Conservation (phyloP, 78 protist genomes). For the Emiliania huxleyi region DNA sequence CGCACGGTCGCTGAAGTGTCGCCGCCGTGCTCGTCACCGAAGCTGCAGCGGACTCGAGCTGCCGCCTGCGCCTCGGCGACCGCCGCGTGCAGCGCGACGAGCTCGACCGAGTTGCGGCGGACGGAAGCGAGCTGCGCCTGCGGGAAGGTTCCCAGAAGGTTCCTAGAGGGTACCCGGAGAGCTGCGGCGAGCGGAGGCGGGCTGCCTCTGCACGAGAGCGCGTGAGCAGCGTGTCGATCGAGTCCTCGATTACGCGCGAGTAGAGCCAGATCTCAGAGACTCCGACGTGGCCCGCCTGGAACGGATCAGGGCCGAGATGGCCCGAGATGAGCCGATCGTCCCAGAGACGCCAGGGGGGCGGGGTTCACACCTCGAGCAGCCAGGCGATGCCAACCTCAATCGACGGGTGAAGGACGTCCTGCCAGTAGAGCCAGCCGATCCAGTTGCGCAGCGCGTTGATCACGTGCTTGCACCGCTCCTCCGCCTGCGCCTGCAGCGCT, state of each 20-base stretch:
- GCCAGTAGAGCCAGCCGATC: conserved; percentile 30
- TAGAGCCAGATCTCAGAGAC: neutral
- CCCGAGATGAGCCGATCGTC: neutral
- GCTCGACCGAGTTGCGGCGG: too few relatives aligned
- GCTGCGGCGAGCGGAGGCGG: too few relatives aligned
- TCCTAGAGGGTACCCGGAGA: too few relatives aligned
- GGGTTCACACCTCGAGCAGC: neutral
- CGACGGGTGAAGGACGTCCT: neutral
- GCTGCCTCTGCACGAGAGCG: conserved; percentile 4
- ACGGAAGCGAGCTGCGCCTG: too few relatives aligned
- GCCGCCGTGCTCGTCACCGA: too few relatives aligned
- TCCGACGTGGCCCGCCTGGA: neutral
- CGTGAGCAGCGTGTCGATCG: conserved; percentile 4
- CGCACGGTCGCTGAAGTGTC: too few relatives aligned
- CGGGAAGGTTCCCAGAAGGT: too few relatives aligned
- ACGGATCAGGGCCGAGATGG: neutral
- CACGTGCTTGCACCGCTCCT: neutral
- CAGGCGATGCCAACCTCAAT: neutral
- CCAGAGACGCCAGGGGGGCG: neutral
- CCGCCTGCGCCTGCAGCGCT: too few relatives aligned
- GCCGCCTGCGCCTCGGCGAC: too few relatives aligned
- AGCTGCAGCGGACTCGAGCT: too few relatives aligned
- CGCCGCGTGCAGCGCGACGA: too few relatives aligned
- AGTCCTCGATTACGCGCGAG: conserved; percentile 5
- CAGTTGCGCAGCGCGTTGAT: neutral